Conservation (phyloP, 768 basidiomycete genomes). For the Mycena pura region DNA sequence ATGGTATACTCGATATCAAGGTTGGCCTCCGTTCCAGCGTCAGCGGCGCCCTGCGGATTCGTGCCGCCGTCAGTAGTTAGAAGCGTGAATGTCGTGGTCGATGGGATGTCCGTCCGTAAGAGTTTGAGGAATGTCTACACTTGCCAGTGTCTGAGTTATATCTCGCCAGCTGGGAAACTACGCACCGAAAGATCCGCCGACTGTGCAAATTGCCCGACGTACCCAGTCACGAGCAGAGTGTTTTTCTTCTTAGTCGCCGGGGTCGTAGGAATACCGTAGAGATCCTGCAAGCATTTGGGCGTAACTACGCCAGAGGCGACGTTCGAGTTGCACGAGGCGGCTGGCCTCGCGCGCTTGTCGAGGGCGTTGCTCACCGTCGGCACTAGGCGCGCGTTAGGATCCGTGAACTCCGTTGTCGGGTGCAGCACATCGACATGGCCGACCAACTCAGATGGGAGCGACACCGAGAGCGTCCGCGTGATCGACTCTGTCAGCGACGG, state of each 20-base stretch:
- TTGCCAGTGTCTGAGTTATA: background rate
- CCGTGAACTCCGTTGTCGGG: background rate
- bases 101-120: background rate
- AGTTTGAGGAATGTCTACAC: background rate
- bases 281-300: constrained; percentile 2
- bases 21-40: background rate
- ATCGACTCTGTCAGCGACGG: background rate
- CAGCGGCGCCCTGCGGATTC: background rate
- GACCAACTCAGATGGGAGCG: constrained; percentile 3
- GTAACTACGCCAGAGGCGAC: background rate
- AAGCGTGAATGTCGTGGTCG: background rate
- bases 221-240: constrained; percentile 2
- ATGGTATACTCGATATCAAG: constrained; percentile 11
- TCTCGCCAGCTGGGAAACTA: background rate
- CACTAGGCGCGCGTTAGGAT: background rate
- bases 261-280: background rate
- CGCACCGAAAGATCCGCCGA: background rate
- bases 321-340: background rate
- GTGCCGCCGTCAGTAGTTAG: background rate
- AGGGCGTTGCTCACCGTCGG: background rate
- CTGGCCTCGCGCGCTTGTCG: background rate
- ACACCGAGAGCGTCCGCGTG: constrained; percentile 2
- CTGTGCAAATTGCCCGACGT: background rate
- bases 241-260: background rate
- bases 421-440: constrained; percentile 8